Base-by-base conservation (phyloP, 2,329 filamentous ascomycete genomes). In the Xylaria polymorpha region DNA sequence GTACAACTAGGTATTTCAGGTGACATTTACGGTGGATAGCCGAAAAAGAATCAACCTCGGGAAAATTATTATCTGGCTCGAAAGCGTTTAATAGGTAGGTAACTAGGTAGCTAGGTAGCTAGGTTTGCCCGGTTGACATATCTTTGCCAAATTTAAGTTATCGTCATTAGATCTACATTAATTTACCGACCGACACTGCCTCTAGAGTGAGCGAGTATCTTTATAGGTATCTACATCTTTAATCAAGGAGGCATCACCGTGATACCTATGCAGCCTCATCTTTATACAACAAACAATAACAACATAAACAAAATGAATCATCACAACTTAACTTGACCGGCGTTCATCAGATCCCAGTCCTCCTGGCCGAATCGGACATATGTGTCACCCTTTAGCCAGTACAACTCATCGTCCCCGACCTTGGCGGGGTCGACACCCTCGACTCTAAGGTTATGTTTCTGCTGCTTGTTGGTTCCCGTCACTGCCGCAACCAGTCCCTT, bases 391-490 rank as follows among this genome's bases (percentile, higher is more conserved):
- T 85, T 86, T 18, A 94, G 81, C 91, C 92, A 95, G 74, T 83
- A 91, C 55, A 91, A 43, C 44, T 81, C 78, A 29, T 88, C 87
- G 3, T 74, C 73, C 44, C 79, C 79, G 1, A 86, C 82, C 74
- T 87, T 87, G 4, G 76, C 80, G 0, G 91, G 92, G 74, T 93
- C 87, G 0, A 95, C 92, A 0, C 94, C 94, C 71, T 94, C 87
- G 1, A 85, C 83, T n/a, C 93, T 85, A 71, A 97, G 79, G 0
- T 83, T 80, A 71, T 91, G 88, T 80, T 97, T 97, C 81, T 94
- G 91, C 82, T 97, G 92, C 84, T 97, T 97, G 76, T 94, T 92
- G 57, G 94, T 97, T 0, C 94, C 93, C 4, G 94, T 97, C 0
- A 88, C 85, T 75, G 91, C 88, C 72, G 88, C 85, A 3, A 82